These are phyloP conservation scores for Chaetomidium leptoderma DNA, from an alignment of 495 filamentous ascomycete genomes.

Conservation along the genomic window DNA sequence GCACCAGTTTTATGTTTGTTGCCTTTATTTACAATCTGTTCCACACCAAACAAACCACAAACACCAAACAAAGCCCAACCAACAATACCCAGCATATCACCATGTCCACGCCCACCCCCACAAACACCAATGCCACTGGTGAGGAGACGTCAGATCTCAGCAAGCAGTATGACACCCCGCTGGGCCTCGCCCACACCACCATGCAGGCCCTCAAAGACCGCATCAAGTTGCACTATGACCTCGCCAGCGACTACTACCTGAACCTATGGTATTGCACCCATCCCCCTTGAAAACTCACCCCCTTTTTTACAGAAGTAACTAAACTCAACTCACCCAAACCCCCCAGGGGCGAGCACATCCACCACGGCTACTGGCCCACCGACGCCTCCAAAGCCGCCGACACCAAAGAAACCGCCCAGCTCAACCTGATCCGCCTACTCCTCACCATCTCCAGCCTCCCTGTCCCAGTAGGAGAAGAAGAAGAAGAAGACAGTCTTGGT, in stretches of 20 bases:
- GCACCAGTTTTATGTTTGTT: neutral
- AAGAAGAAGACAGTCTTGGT: neutral
- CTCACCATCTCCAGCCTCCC: constrained; percentile 38
- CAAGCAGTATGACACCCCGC: constrained; percentile 48
- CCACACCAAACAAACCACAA: neutral
- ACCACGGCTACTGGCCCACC: constrained; percentile 52
- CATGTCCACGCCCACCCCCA: neutral
- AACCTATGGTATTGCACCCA: constrained; percentile 40
- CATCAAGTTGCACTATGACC: constrained; percentile 56
- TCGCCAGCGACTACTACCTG: constrained; percentile 54
- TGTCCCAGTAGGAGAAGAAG: neutral
- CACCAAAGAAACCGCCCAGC: constrained; percentile 49
- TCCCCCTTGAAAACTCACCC: neutral
- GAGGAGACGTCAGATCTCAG: constrained; percentile 31
- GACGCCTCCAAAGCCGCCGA: constrained; percentile 36
- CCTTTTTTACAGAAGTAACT: neutral
- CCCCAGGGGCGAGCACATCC: constrained; percentile 56
- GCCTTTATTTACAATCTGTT: neutral
- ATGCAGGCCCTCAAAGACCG: constrained; percentile 54
- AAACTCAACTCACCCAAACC: neutral
- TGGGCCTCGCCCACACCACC: constrained; percentile 47
- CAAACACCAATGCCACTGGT: neutral
- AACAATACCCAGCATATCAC: no score
- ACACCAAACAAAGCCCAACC: neutral
- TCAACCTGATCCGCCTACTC: constrained; percentile 49